Percentiles rank a stretch among this genome's conserved stretches.
Conservation (phyloP, 1,139 yeast species). For the Scheffersomyces quercinus region DNA sequence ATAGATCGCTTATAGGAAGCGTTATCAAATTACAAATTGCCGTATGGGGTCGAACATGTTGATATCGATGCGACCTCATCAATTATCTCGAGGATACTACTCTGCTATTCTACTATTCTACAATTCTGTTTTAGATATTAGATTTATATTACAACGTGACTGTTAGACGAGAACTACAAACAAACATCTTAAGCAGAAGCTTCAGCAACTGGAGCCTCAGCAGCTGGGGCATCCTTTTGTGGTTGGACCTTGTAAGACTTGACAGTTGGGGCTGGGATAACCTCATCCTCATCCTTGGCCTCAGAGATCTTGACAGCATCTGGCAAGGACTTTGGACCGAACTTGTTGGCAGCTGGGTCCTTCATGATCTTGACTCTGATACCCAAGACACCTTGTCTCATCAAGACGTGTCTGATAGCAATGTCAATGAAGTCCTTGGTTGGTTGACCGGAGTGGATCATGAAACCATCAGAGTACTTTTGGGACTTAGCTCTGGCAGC, state of each 20-base stretch:
- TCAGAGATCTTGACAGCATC: slow-evolving; percentile 93
- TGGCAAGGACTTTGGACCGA: slow-evolving; percentile 92
- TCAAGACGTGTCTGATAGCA: slow-evolving; percentile 99
- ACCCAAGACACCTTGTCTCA: slow-evolving; percentile 99
- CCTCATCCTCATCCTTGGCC: slow-evolving; percentile 94
- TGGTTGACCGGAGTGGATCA: slow-evolving; percentile 99
- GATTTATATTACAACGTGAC: not conserved
- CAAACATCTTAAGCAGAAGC: slow-evolving; percentile 30
- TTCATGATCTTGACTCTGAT: slow-evolving; percentile 99
- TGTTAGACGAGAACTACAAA: not conserved
- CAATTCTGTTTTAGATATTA: not conserved
- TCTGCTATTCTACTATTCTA: not conserved
- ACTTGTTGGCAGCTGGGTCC: slow-evolving; percentile 91
- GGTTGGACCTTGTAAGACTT: slow-evolving; percentile 59
- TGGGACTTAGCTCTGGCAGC: slow-evolving; percentile 99
- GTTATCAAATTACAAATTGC: no score
- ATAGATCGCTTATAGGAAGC: no score
- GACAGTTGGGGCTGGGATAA: slow-evolving; percentile 81
- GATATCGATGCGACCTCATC: not conserved
- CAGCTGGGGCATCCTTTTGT: slow-evolving; percentile 34
- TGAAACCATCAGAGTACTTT: slow-evolving; percentile 99
- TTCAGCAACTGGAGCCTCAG: slow-evolving; percentile 26
- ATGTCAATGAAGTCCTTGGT: slow-evolving; percentile 96
- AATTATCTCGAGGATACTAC: not conserved
- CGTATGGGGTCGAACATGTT: no score